Conservation (phyloP, 2,329 filamentous ascomycete species). For the Gliomastix tumulicola region DNA sequence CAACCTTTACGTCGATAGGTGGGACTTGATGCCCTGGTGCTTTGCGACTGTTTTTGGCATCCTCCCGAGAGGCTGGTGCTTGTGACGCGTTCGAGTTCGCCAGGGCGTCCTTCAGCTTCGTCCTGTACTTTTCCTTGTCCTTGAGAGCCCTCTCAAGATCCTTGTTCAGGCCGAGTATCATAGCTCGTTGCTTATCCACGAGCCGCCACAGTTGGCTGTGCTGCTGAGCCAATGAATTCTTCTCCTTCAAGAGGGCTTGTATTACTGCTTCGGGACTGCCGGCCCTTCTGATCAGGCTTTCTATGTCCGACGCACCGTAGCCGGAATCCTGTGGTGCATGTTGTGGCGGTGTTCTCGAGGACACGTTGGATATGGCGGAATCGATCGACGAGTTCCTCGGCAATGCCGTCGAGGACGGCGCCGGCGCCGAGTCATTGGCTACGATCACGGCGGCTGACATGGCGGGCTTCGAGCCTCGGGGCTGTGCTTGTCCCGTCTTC, state of each 20-base stretch:
- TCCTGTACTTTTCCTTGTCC: constrained; percentile 90
- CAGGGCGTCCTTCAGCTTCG: constrained; percentile 70
- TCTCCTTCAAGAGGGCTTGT: constrained; percentile 82
- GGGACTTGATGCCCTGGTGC: too few species aligned
- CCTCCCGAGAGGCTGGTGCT: background rate
- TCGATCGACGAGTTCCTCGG: constrained; percentile 85
- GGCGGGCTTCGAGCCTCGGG: constrained; percentile 25
- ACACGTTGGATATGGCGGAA: constrained; percentile 78
- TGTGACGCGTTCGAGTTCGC: background rate
- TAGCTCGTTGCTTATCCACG: constrained; percentile 90
- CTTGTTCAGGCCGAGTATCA: constrained; percentile 91
- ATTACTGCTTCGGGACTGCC: constrained; percentile 88
- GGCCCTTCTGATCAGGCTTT: constrained; percentile 71
- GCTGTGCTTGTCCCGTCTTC: constrained; percentile 33
- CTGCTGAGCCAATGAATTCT: constrained; percentile 79
- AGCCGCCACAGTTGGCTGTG: constrained; percentile 92
- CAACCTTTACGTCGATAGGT: constrained; percentile 11
- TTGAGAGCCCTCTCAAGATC: constrained; percentile 86
- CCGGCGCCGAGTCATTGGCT: constrained; percentile 22
- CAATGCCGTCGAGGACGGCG: constrained; percentile 25
- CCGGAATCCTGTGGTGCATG: constrained; percentile 49
- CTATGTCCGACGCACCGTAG: constrained; percentile 66
- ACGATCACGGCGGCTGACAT: constrained; percentile 41
- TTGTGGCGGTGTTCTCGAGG: constrained; percentile 49
- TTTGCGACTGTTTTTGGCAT: background rate